These are phyloP conservation scores for Chrysanthemum makinoi DNA, from an alignment of 129 eudicot genomes.

Conservation along the genomic window DNA sequence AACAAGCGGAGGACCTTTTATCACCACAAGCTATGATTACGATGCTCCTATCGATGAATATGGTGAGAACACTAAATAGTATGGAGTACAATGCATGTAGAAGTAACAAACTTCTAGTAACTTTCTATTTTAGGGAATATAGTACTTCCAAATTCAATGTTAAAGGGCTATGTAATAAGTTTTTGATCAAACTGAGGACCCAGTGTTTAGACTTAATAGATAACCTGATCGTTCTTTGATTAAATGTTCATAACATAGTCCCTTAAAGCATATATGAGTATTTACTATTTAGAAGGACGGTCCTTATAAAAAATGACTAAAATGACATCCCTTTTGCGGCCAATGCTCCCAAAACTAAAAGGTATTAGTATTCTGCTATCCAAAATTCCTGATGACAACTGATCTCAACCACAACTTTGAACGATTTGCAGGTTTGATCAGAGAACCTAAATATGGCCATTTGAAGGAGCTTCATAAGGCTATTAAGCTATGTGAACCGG, in stretches of 20 bases:
- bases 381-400: background rate
- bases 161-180: background rate
- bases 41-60: conserved; percentile 99
- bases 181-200: background rate
- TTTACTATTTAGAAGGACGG: background rate
- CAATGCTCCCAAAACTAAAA: background rate
- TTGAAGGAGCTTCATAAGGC: conserved; percentile 84
- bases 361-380: background rate
- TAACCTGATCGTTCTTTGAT: background rate
- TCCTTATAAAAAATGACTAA: background rate
- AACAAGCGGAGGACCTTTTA: conserved; percentile 89
- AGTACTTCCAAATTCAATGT: background rate
- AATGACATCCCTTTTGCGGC: background rate
- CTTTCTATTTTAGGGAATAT: background rate
- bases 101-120: background rate
- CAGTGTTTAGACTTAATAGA: background rate
- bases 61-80: conserved; percentile 42
- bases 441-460: conserved; percentile 93
- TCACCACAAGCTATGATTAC: conserved; percentile 93
- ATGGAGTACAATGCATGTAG: background rate
- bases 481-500: conserved; percentile 74
- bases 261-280: background rate
- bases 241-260: background rate
- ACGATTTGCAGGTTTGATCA: conserved; percentile 55
- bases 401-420: background rate